Conservation (phyloP, 805 yeast genomes). For the Priceomyces melissophilus region DNA sequence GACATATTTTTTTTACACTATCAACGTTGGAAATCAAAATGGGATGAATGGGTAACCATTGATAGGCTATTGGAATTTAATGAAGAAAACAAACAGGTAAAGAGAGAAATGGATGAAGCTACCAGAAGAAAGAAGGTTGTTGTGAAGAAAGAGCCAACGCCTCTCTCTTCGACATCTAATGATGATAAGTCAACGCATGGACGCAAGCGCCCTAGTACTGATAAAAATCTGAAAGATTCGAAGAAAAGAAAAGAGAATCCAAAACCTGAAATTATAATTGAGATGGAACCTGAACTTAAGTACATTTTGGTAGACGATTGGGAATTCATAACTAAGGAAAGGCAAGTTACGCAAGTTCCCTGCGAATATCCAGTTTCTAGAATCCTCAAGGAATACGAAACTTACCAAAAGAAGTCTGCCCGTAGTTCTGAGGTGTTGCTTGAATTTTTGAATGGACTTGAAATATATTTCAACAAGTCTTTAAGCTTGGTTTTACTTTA, state of each 20-base stretch:
- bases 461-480: conserved; percentile 68
- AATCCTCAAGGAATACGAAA: conserved; percentile 53
- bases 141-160: conserved; percentile 8
- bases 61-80: conserved; percentile 66
- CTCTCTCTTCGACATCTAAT: neutral
- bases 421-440: conserved; percentile 31
- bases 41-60: conserved; percentile 93
- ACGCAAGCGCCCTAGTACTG: conserved; percentile 1
- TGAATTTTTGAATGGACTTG: conserved; percentile 71
- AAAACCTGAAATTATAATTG: conserved; percentile 47
- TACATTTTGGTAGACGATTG: conserved; percentile 83
- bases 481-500: conserved; percentile 68
- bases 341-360: conserved; percentile 67
- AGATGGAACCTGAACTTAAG: conserved; percentile 66
- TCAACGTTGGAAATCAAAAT: conserved; percentile 91
- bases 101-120: conserved; percentile 51
- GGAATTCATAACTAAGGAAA: conserved; percentile 84
- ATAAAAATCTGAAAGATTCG: conserved; percentile 3
- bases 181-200: neutral
- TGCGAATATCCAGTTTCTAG: conserved; percentile 48
- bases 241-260: conserved; percentile 5
- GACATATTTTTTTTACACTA: conserved; percentile 73
- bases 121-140: conserved; percentile 13
- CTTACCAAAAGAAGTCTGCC: conserved; percentile 16
- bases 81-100: conserved; percentile 63